phyloP scores from a whole-genome alignment of 2,329 filamentous ascomycete genomes.

The Amauroascus verrucosus region DNA sequence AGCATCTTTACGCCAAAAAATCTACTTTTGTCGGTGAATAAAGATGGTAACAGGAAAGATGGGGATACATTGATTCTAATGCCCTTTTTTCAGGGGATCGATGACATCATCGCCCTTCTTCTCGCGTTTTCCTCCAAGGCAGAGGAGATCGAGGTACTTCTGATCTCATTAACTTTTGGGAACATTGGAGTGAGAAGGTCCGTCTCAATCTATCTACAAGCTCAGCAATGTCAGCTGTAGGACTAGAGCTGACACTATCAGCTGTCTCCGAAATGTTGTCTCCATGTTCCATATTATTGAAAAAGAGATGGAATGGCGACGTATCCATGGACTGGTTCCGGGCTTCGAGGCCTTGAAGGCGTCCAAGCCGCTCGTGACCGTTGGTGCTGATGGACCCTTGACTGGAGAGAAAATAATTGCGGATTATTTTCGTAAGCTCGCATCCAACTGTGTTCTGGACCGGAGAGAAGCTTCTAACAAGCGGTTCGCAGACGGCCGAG shows the following conservation, averaged over 20 bases:
- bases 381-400: conserved; percentile 76
- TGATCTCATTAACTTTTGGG: conserved; percentile 86
- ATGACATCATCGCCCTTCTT: conserved; percentile 82
- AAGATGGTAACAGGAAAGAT: no score
- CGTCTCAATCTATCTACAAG: background rate
- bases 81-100: conserved; percentile 51
- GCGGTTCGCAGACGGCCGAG: conserved; percentile 51
- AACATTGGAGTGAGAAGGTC: conserved; percentile 77
- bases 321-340: conserved; percentile 52
- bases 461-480: background rate
- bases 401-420: conserved; percentile 71
- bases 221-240: background rate
- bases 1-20: background rate
- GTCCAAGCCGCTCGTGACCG: conserved; percentile 70
- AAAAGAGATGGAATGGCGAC: conserved; percentile 77
- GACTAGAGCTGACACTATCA: conserved; percentile 25
- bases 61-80: no score
- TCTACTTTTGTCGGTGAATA: no score
- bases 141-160: conserved; percentile 73
- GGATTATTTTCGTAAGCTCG: conserved; percentile 71
- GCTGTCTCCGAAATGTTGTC: conserved; percentile 78
- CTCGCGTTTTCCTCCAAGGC: conserved; percentile 71
- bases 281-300: conserved; percentile 87
- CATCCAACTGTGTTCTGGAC: background rate
- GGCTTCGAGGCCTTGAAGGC: conserved; percentile 64